Percentiles rank a stretch among this genome's conserved stretches.
These are phyloP conservation scores for slime mould (Dictyostelium discoideum) DNA, from an alignment of 78 protist genomes.

Conservation along the genomic window DNA sequence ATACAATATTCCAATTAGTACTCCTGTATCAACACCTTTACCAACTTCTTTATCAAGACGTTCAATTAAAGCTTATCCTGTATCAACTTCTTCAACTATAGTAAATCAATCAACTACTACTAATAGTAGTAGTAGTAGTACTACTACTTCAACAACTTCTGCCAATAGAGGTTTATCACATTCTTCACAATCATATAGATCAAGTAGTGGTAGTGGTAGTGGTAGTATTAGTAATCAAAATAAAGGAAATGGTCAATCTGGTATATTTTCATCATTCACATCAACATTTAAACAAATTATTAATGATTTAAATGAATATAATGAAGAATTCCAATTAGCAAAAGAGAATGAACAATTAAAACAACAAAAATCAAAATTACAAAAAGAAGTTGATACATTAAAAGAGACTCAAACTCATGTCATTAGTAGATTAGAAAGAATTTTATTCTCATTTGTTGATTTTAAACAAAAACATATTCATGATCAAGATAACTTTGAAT, in stretches of 20 bases:
- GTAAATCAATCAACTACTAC: not conserved
- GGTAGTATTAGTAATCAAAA: not conserved
- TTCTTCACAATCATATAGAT: conserved; percentile 8
- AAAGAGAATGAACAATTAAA: conserved; percentile 15
- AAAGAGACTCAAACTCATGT: conserved; percentile 38
- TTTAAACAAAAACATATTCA: conserved; percentile 33
- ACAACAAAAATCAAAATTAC: not conserved
- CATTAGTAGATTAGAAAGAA: conserved; percentile 54
- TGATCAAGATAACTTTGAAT: conserved; percentile 12
- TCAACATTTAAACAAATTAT: conserved; percentile 49
- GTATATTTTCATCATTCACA: conserved; percentile 24
- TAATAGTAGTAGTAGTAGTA: not conserved
- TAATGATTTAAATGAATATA: conserved; percentile 25
- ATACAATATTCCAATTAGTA: not conserved
- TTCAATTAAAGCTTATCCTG: conserved; percentile 4
- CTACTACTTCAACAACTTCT: not conserved
- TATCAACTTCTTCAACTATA: not conserved
- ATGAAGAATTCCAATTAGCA: not conserved
- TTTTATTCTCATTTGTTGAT: conserved; percentile 23
- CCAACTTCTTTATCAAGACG: not conserved
- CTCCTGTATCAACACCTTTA: not conserved
- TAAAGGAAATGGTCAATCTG: not conserved
- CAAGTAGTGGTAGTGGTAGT: not conserved
- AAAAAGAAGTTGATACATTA: conserved; percentile 18
- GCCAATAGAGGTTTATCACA: not conserved